phyloP scores from a whole-genome alignment of 1,284 basidiomycete genomes.

The Tilletia setariae region DNA sequence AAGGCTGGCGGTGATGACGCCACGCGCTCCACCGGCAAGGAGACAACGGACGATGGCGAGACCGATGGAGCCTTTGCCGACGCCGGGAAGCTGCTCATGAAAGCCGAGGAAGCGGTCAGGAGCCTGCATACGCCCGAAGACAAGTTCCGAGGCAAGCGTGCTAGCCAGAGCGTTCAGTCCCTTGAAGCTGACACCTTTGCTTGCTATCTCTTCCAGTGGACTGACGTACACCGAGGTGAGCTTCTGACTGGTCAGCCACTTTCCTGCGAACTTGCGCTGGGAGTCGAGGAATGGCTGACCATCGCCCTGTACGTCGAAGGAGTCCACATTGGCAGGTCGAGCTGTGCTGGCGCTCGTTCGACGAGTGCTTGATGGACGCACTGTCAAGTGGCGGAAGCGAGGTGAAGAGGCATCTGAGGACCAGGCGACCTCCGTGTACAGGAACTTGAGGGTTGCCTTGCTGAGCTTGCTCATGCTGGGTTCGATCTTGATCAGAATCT shows the following conservation, averaged over 20 bases:
- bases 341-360: too few relatives aligned
- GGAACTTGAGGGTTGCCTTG: too few relatives aligned
- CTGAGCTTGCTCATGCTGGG: too few relatives aligned
- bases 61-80: too few relatives aligned
- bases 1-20: slow-evolving; percentile 83
- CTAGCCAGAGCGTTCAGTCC: slow-evolving; percentile 81
- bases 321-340: too few relatives aligned
- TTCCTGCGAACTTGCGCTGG: slow-evolving; percentile 92
- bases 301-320: too few relatives aligned
- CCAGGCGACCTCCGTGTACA: too few relatives aligned
- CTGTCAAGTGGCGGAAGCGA: too few relatives aligned
- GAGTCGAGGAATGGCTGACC: slow-evolving; percentile 93
- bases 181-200: too few relatives aligned
- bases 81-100: slow-evolving; percentile 71
- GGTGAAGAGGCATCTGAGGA: too few relatives aligned
- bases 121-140: neutral
- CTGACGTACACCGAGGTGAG: slow-evolving; percentile 78
- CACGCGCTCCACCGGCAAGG: slow-evolving; percentile 89
- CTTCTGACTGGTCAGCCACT: slow-evolving; percentile 95
- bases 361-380: too few relatives aligned
- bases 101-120: neutral
- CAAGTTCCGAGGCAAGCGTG: neutral
- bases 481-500: too few relatives aligned
- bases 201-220: slow-evolving; percentile 93
- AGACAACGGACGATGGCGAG: slow-evolving; percentile 96